A percentile compares a stretch with the other conserved stretches of the same genome.
Evolutionary conservation across 352 stramenopile species (phyloP).

Genomic region (Phytopythium sindhum): DNA sequence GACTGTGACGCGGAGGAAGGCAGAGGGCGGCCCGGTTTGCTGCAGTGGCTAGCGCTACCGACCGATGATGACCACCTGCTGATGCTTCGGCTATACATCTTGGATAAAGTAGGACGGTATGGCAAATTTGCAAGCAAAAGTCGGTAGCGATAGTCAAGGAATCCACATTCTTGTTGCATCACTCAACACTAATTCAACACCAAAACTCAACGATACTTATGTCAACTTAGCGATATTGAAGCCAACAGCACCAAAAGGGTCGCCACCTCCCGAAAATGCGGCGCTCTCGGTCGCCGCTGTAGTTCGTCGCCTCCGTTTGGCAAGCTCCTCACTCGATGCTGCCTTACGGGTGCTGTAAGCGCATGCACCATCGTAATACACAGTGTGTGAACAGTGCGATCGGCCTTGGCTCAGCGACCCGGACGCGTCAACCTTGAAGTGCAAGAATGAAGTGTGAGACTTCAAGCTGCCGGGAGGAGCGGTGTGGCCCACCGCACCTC

Average conservation of each 20-base stretch:
- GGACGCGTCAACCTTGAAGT: constrained; percentile 5
- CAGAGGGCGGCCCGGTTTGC: not conserved
- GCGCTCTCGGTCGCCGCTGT: too few species aligned
- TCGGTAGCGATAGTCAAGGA: not conserved
- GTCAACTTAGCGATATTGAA: not conserved
- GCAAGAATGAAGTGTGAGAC: not conserved
- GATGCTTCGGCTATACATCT: not conserved
- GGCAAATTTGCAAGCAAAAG: not conserved
- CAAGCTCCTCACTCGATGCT: too few species aligned
- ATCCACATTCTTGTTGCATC: not conserved
- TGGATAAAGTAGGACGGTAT: not conserved
- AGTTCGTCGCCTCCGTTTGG: too few species aligned
- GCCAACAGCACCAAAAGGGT: not conserved
- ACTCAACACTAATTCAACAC: too few species aligned
- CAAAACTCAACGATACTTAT: not conserved
- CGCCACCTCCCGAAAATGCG: not conserved
- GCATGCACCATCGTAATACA: too few species aligned
- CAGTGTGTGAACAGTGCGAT: too few species aligned
- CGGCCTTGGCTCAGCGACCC: not conserved
- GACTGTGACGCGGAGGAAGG: not conserved
- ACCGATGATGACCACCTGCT: not conserved
- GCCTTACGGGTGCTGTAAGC: too few species aligned
- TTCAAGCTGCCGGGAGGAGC: not conserved
- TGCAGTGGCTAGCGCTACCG: not conserved
- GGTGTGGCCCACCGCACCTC: not conserved